These are phyloP conservation scores for Lecanicillium sp. DNA, from an alignment of 2,329 filamentous ascomycete species.

Conservation along the genomic window DNA sequence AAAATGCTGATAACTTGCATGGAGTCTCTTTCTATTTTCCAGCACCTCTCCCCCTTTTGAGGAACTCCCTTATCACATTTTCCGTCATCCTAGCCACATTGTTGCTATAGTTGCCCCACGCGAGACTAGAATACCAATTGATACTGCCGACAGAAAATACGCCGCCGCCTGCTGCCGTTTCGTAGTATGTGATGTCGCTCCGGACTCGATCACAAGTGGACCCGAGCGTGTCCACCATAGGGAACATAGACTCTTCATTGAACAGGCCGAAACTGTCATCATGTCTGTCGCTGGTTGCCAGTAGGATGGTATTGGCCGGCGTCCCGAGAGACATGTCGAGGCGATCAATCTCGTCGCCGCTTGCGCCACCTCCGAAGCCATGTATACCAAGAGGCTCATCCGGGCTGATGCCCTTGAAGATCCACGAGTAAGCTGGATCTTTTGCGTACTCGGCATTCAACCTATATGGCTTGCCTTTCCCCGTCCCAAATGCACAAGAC, in stretches of 20 bases:
- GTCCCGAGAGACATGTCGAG: conserved; percentile 22
- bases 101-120: conserved; percentile 18
- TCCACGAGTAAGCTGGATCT: conserved; percentile 11
- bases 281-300: conserved; percentile 17
- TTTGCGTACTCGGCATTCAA: background rate
- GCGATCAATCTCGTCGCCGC: conserved; percentile 27
- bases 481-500: conserved; percentile 21
- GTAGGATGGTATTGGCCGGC: conserved; percentile 19
- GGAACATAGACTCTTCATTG: conserved; percentile 16
- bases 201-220: conserved; percentile 13
- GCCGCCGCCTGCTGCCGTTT: conserved; percentile 14
- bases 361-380: conserved; percentile 22
- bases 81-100: conserved; percentile 17
- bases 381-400: conserved; percentile 14
- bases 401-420: conserved; percentile 14
- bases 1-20: too few species aligned
- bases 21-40: too few species aligned
- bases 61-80: conserved; percentile 16
- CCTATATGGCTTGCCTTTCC: conserved; percentile 17
- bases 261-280: conserved; percentile 16
- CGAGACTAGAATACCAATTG: conserved; percentile 18
- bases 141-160: conserved; percentile 21
- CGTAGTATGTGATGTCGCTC: conserved; percentile 17
- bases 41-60: background rate
- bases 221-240: conserved; percentile 16